phyloP scores from a whole-genome alignment of 495 filamentous ascomycete species.

The Viridothelium virens region DNA sequence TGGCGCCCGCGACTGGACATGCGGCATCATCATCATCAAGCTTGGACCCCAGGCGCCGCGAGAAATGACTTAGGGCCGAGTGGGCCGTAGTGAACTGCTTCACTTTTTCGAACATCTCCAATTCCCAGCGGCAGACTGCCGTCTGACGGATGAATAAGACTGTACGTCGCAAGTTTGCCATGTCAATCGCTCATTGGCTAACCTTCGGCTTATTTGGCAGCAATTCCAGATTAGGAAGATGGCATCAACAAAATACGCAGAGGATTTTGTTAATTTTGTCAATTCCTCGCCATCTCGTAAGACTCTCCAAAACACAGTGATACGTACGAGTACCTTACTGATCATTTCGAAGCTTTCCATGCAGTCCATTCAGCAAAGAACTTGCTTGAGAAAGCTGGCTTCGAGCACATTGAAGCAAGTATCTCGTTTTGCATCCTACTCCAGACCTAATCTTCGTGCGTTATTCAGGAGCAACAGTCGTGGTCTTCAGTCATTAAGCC shows the following conservation, averaged over 20 bases:
- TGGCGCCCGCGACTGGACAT: not conserved
- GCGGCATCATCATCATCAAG: not conserved
- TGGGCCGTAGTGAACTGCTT: too few relatives aligned
- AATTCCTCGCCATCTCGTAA: constrained; percentile 89
- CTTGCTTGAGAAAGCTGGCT: constrained; percentile 71
- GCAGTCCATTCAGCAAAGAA: constrained; percentile 72
- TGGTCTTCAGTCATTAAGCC: constrained; percentile 74
- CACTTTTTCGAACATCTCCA: too few relatives aligned
- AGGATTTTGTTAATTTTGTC: constrained; percentile 87
- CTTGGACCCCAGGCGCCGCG: not conserved
- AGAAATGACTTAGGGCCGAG: not conserved
- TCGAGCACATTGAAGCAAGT: constrained; percentile 67
- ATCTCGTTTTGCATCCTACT: not conserved
- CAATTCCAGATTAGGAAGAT: constrained; percentile 11
- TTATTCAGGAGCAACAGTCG: constrained; percentile 66
- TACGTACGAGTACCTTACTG: constrained; percentile 15
- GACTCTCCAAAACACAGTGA: not conserved
- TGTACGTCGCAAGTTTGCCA: not conserved
- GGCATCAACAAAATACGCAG: constrained; percentile 46
- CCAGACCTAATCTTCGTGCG: constrained; percentile 11
- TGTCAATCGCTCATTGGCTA: not conserved
- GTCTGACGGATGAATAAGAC: too few relatives aligned
- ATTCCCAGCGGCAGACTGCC: too few relatives aligned
- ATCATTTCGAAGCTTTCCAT: constrained; percentile 67
- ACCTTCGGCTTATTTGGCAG: not conserved